Evolutionary conservation across 2,329 filamentous ascomycete genomes (phyloP).

Genomic region (Scedosporium minutisporum): DNA sequence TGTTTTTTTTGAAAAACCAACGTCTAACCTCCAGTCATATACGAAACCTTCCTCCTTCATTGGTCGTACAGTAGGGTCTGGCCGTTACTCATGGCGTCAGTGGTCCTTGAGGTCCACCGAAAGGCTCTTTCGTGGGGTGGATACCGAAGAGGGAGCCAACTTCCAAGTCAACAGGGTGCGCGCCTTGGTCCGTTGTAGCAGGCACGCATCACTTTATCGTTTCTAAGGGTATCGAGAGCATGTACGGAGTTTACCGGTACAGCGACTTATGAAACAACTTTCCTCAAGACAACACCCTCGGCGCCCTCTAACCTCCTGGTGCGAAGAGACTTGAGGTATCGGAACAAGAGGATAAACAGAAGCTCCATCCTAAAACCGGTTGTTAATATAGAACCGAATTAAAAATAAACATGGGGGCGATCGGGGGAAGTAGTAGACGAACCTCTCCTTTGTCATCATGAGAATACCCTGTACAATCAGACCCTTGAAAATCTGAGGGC

Average conservation of each 20-base stretch:
- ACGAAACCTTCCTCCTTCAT: neutral
- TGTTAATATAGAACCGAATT: neutral
- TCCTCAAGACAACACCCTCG: conserved; percentile 4
- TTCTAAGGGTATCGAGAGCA: neutral
- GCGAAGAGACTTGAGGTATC: conserved; percentile 63
- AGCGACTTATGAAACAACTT: neutral
- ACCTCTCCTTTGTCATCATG: conserved; percentile 99
- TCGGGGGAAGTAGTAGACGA: conserved; percentile 17
- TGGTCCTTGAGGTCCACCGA: neutral
- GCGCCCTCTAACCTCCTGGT: neutral
- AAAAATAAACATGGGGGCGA: neutral
- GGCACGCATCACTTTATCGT: too few relatives aligned
- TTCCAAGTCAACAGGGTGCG: too few relatives aligned
- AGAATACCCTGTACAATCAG: conserved; percentile 87
- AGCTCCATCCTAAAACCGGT: conserved; percentile 61
- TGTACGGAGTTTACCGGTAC: neutral
- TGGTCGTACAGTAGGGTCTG: conserved; percentile 1
- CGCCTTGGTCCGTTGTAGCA: too few relatives aligned
- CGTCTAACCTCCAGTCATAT: neutral
- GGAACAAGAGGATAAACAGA: conserved; percentile 74
- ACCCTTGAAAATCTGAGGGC: conserved; percentile 86
- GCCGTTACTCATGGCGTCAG: neutral
- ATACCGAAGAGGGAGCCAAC: neutral
- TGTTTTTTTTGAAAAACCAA: neutral
- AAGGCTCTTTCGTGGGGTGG: neutral